Base-by-base conservation (phyloP, 106 monocot genomes). In the Ottelia alismoides region DNA sequence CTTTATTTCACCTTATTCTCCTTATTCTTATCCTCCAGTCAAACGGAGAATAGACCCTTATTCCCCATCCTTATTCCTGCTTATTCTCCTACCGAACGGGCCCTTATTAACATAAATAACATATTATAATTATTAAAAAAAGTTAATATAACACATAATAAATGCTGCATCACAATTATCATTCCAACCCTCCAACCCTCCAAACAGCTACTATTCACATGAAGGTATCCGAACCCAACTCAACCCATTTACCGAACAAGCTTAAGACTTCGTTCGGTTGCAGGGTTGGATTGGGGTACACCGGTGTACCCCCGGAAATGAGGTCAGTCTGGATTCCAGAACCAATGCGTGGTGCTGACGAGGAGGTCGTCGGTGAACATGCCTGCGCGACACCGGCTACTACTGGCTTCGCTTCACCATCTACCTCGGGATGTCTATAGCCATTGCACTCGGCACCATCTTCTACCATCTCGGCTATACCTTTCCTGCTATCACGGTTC, bases 361-460 rank as follows among this genome's bases (percentile, higher is more conserved):
- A 66, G 60, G 27, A 70, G 83, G 65, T 83, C 83, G 24, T 70
- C 74, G 14, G 68, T 78, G 27, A 83, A 83, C 66, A 83, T 83
- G 83, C n/a, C 71, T 57, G 51, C 65, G 83, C 55, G 83, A 83
- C 49, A 20, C 71, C 20, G 83, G 83, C 20, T 83, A 83, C 28
- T 83, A 83, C 30, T 78, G 83, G 78, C 27, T 83, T 27, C 61
- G 83, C 1, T 71, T 83, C 25, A 70, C 53, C 0, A 70, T 82
- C 19, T 82, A 77, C 30, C 27, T 82, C 9, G 60, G 43, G 0
- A n/a, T n/a, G n/a, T n/a, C n/a, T n/a, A 65, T 83, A 12, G 70
- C 74, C 58, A 25, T 83, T 19, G 58, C 60, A 23, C 64, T 78
- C 3, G 83, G 78, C 49, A 74, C 74, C 6, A 60, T 78, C 12